Conservation (phyloP, 805 yeast species). For the Kuraishia floccosa region DNA sequence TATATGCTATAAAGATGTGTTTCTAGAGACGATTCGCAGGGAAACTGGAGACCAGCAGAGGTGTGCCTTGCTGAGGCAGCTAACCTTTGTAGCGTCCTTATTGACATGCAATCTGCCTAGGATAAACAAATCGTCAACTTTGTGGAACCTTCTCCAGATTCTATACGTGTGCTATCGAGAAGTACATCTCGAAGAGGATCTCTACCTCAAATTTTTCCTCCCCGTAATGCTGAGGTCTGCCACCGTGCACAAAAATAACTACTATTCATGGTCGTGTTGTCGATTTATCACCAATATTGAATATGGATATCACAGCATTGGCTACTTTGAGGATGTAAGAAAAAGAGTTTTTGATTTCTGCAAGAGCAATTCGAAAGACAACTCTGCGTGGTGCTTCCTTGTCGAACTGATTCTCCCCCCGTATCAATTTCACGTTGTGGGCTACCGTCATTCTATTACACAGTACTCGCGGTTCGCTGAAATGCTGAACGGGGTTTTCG, state of each 20-base stretch:
- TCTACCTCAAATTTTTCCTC: conserved; percentile 1
- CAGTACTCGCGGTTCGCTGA: neutral
- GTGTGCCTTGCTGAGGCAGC: conserved; percentile 4
- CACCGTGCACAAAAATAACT: conserved; percentile 29
- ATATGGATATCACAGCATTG: conserved; percentile 3
- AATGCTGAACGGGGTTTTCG: neutral
- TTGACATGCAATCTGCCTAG: conserved; percentile 13
- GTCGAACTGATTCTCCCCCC: neutral
- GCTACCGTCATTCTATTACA: too few species aligned
- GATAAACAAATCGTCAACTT: conserved; percentile 20
- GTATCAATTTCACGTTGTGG: neutral
- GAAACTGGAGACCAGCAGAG: neutral
- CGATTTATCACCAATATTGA: conserved; percentile 13
- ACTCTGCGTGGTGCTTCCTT: neutral
- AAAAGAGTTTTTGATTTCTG: neutral
- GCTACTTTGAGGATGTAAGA: neutral
- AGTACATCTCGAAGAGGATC: neutral
- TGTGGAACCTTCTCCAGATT: conserved; percentile 17
- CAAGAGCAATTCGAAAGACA: neutral
- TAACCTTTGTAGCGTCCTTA: conserved; percentile 5
- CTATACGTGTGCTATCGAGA: conserved; percentile 2
- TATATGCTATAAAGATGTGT: conserved; percentile 4
- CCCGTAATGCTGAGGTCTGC: conserved; percentile 20
- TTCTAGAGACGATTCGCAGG: neutral
- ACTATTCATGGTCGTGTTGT: conserved; percentile 34